Evolutionary conservation across 148 eudicot genomes (phyloP), one percentile per base, ranked within the genome.

Genomic region (Persicaria maculosa): DNA sequence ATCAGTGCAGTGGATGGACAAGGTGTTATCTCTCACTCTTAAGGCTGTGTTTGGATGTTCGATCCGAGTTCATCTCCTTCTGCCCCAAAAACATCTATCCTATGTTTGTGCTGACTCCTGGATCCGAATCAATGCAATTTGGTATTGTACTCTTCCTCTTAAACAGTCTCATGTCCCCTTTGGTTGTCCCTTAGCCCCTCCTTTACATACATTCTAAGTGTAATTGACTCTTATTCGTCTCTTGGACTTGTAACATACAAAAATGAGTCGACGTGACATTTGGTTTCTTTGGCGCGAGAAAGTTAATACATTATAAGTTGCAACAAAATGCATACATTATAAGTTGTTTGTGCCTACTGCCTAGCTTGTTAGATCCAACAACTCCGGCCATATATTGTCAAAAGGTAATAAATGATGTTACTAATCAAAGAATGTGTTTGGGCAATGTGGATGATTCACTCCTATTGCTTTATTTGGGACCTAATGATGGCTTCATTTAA

Each of bases 1-100:
- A 62, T 62, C 68, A 62, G 68, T 62, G 16, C 68, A 65, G 46
- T 65, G 47, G 70, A 65, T 43, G 70, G 47, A 65, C 70, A 65
- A 65, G 17, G 9, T 65, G 70, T 65, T 65, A 65, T 65, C 70
- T 58, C 12, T 43, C 70, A 65, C 70, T 65, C 70, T 40, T 65
- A 65, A 65, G 70, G 70, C 70, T 14, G 19, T 40, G 70, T 65
- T 65, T 65, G 47, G 70, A 47, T 40, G 70, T 7, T 1, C 12
- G 15, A 31, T 31, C 40, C 40, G 2, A 31, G 40, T 31, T 31
- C 44, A 25, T 31, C 68, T 61, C 68, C 31, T 10, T 20, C 44
- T 61, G 25, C 68, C 11, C 62, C 6, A 1, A 62, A 62, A 62
- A 62, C 68, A 62, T 62, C 12, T 9, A 10, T 62, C 70, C 70